Evolutionary conservation across 192 early-diverging fungal genomes (phyloP).

Genomic region (Haplosporangium gracile): DNA sequence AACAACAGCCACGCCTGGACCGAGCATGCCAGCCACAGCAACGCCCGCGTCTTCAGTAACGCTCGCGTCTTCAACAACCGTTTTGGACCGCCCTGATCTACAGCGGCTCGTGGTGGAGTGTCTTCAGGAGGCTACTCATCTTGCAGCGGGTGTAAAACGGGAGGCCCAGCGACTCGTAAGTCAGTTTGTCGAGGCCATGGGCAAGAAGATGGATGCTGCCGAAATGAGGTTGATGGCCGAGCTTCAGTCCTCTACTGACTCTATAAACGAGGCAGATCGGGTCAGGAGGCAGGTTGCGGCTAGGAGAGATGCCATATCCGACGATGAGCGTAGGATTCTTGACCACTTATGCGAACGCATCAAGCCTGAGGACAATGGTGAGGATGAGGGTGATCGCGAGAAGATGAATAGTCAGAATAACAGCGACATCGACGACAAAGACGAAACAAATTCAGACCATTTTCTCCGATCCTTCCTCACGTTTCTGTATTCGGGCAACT

Average conservation of each 20-base stretch:
- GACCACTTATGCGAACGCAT: background rate
- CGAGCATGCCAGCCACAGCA: background rate
- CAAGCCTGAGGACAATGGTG: background rate
- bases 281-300: background rate
- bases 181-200: background rate
- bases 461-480: constrained; percentile 7
- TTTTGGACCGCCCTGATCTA: constrained; percentile 1
- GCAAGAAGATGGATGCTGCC: background rate
- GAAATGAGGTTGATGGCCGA: background rate
- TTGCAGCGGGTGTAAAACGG: constrained; percentile 1
- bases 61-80: background rate
- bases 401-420: background rate
- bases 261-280: constrained; percentile 3
- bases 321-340: background rate
- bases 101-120: constrained; percentile 3
- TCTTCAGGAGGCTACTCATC: constrained; percentile 1
- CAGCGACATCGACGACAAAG: background rate
- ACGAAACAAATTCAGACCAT: background rate
- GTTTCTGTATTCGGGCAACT: constrained; percentile 9
- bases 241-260: background rate
- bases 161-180: background rate
- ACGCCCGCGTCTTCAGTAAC: no score
- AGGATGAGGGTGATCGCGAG: background rate
- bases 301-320: background rate
- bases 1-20: no score